phyloP scores from a whole-genome alignment of 257 asterid species.

The Solanum microdontum region DNA sequence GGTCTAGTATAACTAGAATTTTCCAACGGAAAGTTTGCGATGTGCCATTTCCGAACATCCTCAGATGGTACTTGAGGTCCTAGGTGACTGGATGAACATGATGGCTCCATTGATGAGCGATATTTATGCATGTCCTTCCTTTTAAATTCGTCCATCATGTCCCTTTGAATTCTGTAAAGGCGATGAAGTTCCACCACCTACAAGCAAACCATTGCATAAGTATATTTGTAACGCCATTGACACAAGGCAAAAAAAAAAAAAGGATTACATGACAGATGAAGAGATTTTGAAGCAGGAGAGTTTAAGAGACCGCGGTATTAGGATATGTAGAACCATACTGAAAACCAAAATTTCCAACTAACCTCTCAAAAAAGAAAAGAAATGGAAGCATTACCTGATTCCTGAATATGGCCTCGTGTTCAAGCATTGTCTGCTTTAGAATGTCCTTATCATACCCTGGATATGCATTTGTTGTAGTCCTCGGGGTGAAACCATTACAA shows the following conservation, averaged over 20 bases:
- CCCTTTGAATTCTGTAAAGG: conserved; percentile 75
- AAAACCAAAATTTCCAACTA: neutral
- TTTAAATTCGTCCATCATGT: conserved; percentile 75
- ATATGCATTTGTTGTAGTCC: conserved; percentile 32
- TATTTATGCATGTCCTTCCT: conserved; percentile 30
- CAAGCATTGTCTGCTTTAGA: conserved; percentile 82
- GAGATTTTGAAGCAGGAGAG: neutral
- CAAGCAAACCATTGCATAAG: conserved; percentile 1
- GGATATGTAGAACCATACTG: neutral
- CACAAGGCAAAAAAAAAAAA: neutral
- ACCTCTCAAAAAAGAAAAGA: neutral
- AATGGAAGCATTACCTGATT: conserved; percentile 45
- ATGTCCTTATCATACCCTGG: conserved; percentile 58
- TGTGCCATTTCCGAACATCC: conserved; percentile 65
- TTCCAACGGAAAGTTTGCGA: conserved; percentile 31
- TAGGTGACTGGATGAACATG: conserved; percentile 58
- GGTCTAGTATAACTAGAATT: conserved; percentile 44
- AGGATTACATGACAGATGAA: neutral
- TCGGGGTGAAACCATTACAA: conserved; percentile 47
- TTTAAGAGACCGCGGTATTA: neutral
- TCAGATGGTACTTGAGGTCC: conserved; percentile 56
- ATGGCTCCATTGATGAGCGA: conserved; percentile 56
- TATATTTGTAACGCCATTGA: neutral
- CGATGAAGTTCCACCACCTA: conserved; percentile 90
- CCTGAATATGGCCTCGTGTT: conserved; percentile 87